Base-by-base conservation (phyloP, 352 stramenopile species). In the Detonula confervacea region DNA sequence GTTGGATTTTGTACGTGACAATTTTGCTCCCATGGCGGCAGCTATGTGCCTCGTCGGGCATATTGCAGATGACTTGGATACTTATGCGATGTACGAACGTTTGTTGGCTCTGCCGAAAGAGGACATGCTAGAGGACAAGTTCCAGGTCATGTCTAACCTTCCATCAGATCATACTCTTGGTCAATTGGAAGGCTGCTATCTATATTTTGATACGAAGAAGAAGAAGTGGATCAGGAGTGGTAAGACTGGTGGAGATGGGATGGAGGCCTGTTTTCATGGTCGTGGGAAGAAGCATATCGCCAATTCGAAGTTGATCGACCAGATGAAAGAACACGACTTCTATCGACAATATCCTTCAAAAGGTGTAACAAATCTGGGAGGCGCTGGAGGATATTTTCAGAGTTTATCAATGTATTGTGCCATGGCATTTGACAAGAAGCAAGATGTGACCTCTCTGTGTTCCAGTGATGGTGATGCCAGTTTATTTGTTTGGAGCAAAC, bases 221-320 rank as follows among this genome's bases (percentile, higher is more conserved):
- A 35, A 29, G 1, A 71, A 60, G 62, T 62, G 62, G 62, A 71
- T 71, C 3, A 22, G 62, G 8, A 62, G 62, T 62, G 62, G 42
- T 4, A 47, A 59, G 8, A 42, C 42, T 20, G 5, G 7, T 27
- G 62, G 62, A 51, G 20, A 5, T 5, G 33, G 33, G 22, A 24
- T 42, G 12, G 12, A 39, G 12, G 18, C 39, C 8, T 42, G 42
- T 29, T 71, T 66, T 25, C 5, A 20, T 20, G 42, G 62, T 20
- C 42, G 62, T 18, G 22, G 7, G 2, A 71, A 71, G 12, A 59
- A 60, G n/a, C 62, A 71, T 24, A 30, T 30, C 4, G 14, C 7
- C 11, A 62, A 71, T 44, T 56, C 39, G 5, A 59, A 3, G 9
- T 42, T 22, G 12, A 18, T 39, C 7, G 62, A 56, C n/a, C 1